These are phyloP conservation scores for Corylus heterophylla DNA, from an alignment of 306 rosid species.

Conservation along the genomic window DNA sequence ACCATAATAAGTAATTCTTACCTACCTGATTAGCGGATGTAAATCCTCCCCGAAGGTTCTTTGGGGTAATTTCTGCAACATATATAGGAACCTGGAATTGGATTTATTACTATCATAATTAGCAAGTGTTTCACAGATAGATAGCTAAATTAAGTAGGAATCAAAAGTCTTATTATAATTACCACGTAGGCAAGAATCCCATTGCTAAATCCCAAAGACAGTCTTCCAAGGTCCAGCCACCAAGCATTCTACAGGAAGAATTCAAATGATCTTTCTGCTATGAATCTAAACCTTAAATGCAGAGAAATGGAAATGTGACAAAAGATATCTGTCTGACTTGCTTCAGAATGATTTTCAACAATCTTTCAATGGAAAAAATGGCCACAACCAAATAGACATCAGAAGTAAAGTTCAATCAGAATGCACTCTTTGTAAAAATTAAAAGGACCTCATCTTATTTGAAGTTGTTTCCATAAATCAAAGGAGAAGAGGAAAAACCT, in stretches of 20 bases:
- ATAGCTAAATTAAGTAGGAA: not conserved
- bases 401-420: no score
- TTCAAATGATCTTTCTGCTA: not conserved
- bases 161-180: not conserved
- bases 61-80: constrained; percentile 73
- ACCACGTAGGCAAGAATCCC: constrained; percentile 80
- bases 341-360: no score
- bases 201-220: constrained; percentile 75
- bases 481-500: constrained; percentile 38
- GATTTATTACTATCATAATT: not conserved
- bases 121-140: not conserved
- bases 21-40: constrained; percentile 62
- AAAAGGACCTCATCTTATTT: no score
- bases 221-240: constrained; percentile 80
- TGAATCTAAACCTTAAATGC: not conserved
- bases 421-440: no score
- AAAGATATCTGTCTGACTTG: no score
- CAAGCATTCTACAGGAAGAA: constrained; percentile 55
- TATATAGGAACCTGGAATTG: constrained; percentile 62
- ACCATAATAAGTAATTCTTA: not conserved
- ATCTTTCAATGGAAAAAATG: no score
- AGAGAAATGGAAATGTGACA: no score
- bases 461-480: not conserved
- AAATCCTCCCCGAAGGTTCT: constrained; percentile 70
- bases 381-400: no score